Evolutionary conservation across 2,329 filamentous ascomycete genomes (phyloP).

Genomic region (Talaromyces sp.): DNA sequence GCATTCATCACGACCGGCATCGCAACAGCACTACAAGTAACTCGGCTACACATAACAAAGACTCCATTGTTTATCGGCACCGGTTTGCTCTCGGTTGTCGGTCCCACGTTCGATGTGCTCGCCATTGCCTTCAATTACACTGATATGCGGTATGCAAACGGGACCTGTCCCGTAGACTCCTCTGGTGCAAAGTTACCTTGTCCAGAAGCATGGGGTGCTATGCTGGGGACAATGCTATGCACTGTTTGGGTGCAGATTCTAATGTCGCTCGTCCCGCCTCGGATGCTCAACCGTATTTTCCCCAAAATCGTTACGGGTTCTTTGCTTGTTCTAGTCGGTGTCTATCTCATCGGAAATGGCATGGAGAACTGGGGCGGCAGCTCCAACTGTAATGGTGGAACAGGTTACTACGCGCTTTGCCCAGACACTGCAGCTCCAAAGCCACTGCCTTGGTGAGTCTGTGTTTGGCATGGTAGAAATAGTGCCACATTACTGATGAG

Average conservation of each 20-base stretch:
- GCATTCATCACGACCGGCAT: slow-evolving; percentile 74
- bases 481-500: no score
- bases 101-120: slow-evolving; percentile 72
- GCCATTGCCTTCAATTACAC: slow-evolving; percentile 65
- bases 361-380: slow-evolving; percentile 71
- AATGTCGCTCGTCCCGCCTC: slow-evolving; percentile 69
- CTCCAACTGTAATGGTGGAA: slow-evolving; percentile 43
- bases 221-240: slow-evolving; percentile 63
- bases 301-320: slow-evolving; percentile 75
- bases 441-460: slow-evolving; percentile 59
- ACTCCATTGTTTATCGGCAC: slow-evolving; percentile 75
- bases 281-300: slow-evolving; percentile 65
- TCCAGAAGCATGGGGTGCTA: slow-evolving; percentile 68
- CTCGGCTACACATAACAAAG: slow-evolving; percentile 64
- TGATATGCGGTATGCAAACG: slow-evolving; percentile 69
- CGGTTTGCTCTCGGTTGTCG: slow-evolving; percentile 72
- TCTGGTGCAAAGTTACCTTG: slow-evolving; percentile 66
- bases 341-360: slow-evolving; percentile 64
- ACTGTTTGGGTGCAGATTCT: slow-evolving; percentile 65
- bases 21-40: slow-evolving; percentile 71
- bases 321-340: slow-evolving; percentile 64
- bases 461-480: neutral
- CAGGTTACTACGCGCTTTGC: slow-evolving; percentile 61
- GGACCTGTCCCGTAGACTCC: slow-evolving; percentile 56
- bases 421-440: slow-evolving; percentile 64